Base-by-base conservation (phyloP, 176 grass and related monocot species). In the Oryza rufipogon region DNA sequence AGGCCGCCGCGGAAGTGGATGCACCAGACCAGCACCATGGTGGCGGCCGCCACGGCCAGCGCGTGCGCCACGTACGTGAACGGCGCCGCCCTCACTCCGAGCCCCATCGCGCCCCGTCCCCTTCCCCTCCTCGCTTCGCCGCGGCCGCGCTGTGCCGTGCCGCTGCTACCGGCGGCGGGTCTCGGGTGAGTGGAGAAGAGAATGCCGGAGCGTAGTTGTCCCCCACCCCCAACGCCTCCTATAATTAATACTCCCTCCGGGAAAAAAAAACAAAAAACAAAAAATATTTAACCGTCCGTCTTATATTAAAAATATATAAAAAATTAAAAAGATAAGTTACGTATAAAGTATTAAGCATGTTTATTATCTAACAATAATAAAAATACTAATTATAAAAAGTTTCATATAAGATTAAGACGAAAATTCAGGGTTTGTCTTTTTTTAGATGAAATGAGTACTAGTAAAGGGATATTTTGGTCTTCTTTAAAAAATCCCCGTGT, bases 61-160 rank as follows among this genome's bases (percentile, higher is more conserved):
- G 71, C 82, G 85, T 95, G 92, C 67, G 95, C 66, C 44, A 76
- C 89, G 87, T 95, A 98, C 23, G 91, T 90, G 89, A 95, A 95
- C 20, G 89, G 87, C 54, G 82, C 89, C 66, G 91, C 89, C 82
- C 85, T 88, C 71, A 88, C 87, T 66, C 87, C 82, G 56, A 89
- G 58, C 30, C 52, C 80, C 76, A 68, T 85, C 61, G 28, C 17
- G n/a, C 13, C 25, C 1, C 39, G 39, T 36, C 65, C 12, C 30
- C 7, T 13, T 61, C 11, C 34, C 10, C 48, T 9, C 65, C 7
- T 32, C 58, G 32, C 33, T 4, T 16, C 51, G 2, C 25, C 3
- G 32, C n/a, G 15, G 2, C 25, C 5, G 32, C n/a, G 15, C 7
- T 41, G 39, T 41, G 39, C 39, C 39, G 39, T 26, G 68, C 36